Evolutionary conservation across 805 yeast genomes (phyloP), one percentile per base, ranked within the genome.

Genomic region (Grigorovia jiainica): DNA sequence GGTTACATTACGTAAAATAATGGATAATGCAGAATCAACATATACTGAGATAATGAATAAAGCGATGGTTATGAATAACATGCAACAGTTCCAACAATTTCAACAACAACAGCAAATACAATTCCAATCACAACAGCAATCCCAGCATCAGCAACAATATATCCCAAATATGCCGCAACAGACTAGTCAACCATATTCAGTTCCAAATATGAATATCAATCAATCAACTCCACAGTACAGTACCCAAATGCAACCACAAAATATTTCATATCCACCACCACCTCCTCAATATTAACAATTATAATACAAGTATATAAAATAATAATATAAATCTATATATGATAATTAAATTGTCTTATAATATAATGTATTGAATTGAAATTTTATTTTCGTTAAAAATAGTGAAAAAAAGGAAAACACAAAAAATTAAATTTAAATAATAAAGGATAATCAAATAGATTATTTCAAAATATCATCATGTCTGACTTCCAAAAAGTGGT

Each of bases 31-130:
- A 15, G 75, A 83, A 40, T 68, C 73, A 34, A 63, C 73, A 8
- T 92, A 87, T 60, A 85, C 84, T 53, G 73, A 75, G 36, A 62
- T 87, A 40, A 70, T 83, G 64, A 85, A 82, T 51, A 68, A 71
- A 19, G 67, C 68, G n/a, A 53, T 53, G 2, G 45, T 47, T 6
- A 42, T 49, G 3, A 43, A 32, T 7, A 15, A 30, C 5, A 69
- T 23, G 62, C 70, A 51, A 57, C 67, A 16, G 61, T 72, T 36
- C 58, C 69, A 23, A 66, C 71, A 13, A 68, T 66, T n/a, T 61
- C 72, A 37, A 58, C 69, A 21, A 66, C 71, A 13, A 70, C 72
- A 54, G 54, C 67, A 34, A 60, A 66, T 15, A 64, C 70, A 45
- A 36, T 45, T 32, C 30, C 51, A 40, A 36, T 34, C 19, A 19